Evolutionary conservation across 345 rosid species (phyloP).

Genomic region (Populus tremula): DNA sequence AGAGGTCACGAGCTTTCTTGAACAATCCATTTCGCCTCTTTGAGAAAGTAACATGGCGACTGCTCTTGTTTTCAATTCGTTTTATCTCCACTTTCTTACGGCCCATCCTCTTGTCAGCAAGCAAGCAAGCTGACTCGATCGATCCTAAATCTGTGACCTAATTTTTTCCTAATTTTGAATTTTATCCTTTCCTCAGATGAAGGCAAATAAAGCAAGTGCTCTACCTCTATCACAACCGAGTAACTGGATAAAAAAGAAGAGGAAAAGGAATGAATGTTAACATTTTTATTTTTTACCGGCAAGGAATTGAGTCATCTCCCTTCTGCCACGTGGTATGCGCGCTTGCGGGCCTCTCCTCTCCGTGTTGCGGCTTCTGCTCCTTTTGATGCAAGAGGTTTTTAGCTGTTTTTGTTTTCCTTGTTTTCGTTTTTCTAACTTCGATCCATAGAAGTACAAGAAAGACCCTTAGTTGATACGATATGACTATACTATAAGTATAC

Average conservation of each 20-base stretch:
- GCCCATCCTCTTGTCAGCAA: conserved; percentile 14
- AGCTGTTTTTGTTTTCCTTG: background rate
- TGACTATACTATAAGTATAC: no score
- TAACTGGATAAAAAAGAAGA: no score
- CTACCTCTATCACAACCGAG: no score
- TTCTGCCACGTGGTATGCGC: background rate
- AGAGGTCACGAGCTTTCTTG: conserved; percentile 65
- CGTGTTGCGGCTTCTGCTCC: background rate
- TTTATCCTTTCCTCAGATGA: background rate
- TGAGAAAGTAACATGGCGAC: conserved; percentile 65
- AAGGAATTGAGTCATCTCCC: background rate
- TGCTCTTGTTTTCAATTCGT: conserved; percentile 61
- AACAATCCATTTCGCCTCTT: conserved; percentile 65
- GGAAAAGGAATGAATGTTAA: background rate
- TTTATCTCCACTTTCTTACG: conserved; percentile 59
- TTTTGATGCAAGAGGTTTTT: background rate
- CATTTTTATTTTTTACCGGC: background rate
- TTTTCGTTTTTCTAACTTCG: no score
- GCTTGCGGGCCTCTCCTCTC: background rate
- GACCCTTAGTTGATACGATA: no score
- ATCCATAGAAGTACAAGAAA: no score
- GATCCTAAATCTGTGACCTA: background rate
- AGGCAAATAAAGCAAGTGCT: background rate
- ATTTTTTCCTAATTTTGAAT: background rate
- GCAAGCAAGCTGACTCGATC: background rate